phyloP scores from a whole-genome alignment of 768 basidiomycete genomes.

The Kwoniella europaea region DNA sequence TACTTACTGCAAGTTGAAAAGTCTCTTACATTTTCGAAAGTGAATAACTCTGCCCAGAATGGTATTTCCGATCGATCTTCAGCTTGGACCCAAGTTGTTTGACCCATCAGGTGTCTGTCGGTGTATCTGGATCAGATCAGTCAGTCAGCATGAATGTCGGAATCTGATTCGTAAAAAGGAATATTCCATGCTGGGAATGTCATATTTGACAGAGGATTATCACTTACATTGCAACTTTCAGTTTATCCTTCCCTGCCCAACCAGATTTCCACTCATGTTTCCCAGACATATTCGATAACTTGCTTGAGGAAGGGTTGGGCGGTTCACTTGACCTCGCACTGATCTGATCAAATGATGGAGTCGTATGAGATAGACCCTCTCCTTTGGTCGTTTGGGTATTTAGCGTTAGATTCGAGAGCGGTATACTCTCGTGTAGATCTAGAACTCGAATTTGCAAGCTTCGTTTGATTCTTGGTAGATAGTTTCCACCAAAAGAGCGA shows the following conservation, averaged over 20 bases:
- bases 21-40: conserved; percentile 26
- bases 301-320: not conserved
- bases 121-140: conserved; percentile 9
- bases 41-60: conserved; percentile 34
- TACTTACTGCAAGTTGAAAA: conserved; percentile 23
- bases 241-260: conserved; percentile 16
- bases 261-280: conserved; percentile 6
- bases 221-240: conserved; percentile 30
- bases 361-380: not conserved
- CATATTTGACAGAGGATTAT: not conserved
- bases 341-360: not conserved
- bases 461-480: conserved; percentile 10
- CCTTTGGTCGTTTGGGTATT: not conserved
- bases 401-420: conserved; percentile 3
- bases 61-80: conserved; percentile 10
- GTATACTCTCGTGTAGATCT: conserved; percentile 29
- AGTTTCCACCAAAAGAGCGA: conserved; percentile 10
- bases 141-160: not conserved
- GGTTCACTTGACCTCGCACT: conserved; percentile 11
- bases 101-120: conserved; percentile 14
- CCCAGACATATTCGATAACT: not conserved
- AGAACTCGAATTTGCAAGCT: conserved; percentile 23
- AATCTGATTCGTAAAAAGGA: not conserved
- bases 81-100: conserved; percentile 30
- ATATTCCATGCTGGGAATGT: not conserved